Percentiles rank a stretch among this genome's conserved stretches.
Conservation (phyloP, 176 grass and related monocot species). For the Paspalum vaginatum region DNA sequence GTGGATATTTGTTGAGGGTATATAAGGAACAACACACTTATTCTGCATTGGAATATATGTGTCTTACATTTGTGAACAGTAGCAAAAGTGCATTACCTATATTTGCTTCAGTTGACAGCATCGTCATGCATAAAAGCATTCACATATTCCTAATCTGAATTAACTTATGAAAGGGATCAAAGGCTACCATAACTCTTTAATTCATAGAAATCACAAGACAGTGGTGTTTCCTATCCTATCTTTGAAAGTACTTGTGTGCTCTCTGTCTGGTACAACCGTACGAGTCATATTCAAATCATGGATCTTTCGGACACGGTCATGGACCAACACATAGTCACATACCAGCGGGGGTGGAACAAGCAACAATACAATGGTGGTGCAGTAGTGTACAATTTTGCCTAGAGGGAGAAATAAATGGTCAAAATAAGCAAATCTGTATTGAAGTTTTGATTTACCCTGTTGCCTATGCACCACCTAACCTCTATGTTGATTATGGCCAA, state of each 20-base stretch:
- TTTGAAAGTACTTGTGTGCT: not conserved
- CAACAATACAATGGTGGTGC: too few relatives aligned
- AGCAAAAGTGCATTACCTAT: slow-evolving; percentile 2
- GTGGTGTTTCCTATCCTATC: not conserved
- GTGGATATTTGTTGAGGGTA: not conserved
- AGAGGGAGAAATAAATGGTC: too few relatives aligned
- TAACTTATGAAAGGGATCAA: not conserved
- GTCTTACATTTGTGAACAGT: not conserved
- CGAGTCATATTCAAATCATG: not conserved
- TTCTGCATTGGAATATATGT: not conserved
- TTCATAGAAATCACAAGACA: slow-evolving; percentile 11
- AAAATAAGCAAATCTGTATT: too few relatives aligned
- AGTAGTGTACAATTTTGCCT: too few relatives aligned
- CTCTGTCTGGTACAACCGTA: not conserved
- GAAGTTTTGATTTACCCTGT: too few relatives aligned
- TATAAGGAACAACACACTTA: not conserved
- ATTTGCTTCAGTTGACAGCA: slow-evolving; percentile 20
- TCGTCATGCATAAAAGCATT: slow-evolving; percentile 38
- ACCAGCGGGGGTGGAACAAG: too few relatives aligned
- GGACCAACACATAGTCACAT: not conserved
- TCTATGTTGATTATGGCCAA: not conserved
- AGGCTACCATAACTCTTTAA: slow-evolving; percentile 16
- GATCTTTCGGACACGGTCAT: slow-evolving; percentile 3
- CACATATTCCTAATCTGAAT: slow-evolving; percentile 4
- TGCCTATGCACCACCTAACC: too few relatives aligned